Evolutionary conservation across 202 grass and related monocot species (phyloP).

Genomic region (Panicum virgatum): DNA sequence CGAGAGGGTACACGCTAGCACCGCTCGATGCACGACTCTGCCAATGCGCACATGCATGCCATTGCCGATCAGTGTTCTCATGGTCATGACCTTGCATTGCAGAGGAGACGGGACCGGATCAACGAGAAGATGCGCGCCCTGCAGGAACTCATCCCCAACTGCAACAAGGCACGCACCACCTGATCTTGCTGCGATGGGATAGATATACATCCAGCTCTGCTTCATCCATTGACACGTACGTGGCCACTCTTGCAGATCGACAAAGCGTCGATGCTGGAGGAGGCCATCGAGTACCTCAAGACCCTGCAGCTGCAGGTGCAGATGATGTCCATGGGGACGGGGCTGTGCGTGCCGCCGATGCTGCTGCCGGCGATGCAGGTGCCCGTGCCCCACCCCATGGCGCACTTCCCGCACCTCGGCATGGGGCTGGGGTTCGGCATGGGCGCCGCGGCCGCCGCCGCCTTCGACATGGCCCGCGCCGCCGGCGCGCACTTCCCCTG

Average conservation of each 20-base stretch:
- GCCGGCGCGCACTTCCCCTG: slow-evolving; percentile 37
- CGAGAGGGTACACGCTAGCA: slow-evolving; percentile 50
- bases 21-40: neutral
- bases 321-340: slow-evolving; percentile 78
- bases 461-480: slow-evolving; percentile 36
- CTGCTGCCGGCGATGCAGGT: slow-evolving; percentile 58
- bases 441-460: neutral
- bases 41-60: neutral
- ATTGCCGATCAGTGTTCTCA: neutral
- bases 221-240: neutral
- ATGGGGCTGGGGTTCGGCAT: slow-evolving; percentile 51
- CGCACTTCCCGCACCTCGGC: slow-evolving; percentile 57
- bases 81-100: neutral
- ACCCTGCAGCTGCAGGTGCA: slow-evolving; percentile 80
- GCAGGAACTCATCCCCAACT: slow-evolving; percentile 88
- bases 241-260: slow-evolving; percentile 46
- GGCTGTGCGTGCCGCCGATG: slow-evolving; percentile 62
- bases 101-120: slow-evolving; percentile 84
- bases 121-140: slow-evolving; percentile 92
- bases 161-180: slow-evolving; percentile 58
- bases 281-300: slow-evolving; percentile 90
- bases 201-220: neutral
- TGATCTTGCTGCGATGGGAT: neutral
- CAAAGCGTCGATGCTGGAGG: slow-evolving; percentile 94
- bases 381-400: slow-evolving; percentile 30